A percentile compares a stretch with the other conserved stretches of the same genome.
phyloP scores from a whole-genome alignment of 2,329 filamentous ascomycete genomes.

The Rugonectria rugulosa region DNA sequence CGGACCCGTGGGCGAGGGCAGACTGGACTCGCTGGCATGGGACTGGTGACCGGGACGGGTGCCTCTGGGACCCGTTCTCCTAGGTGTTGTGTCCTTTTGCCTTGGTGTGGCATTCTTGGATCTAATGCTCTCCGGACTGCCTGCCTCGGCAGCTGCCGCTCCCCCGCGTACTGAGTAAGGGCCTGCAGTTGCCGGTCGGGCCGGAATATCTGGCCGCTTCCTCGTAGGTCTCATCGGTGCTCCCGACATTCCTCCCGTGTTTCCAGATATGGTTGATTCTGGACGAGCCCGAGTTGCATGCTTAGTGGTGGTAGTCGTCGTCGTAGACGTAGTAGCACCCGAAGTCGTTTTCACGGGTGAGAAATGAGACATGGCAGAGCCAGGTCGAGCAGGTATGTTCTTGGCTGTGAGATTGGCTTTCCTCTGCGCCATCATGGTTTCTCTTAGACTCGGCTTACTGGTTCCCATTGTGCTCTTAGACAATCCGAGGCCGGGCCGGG shows the following conservation, averaged over 20 bases:
- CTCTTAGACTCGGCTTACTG: slow-evolving; percentile 74
- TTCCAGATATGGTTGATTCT: slow-evolving; percentile 54
- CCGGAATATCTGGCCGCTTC: slow-evolving; percentile 64
- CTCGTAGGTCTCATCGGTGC: slow-evolving; percentile 69
- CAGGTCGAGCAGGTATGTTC: slow-evolving; percentile 64
- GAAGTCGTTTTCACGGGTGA: slow-evolving; percentile 57
- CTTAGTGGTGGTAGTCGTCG: slow-evolving; percentile 42
- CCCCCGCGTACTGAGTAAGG: slow-evolving; percentile 70
- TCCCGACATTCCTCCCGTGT: slow-evolving; percentile 66
- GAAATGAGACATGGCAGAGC: slow-evolving; percentile 70
- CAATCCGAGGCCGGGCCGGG: slow-evolving; percentile 65
- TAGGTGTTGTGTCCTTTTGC: slow-evolving; percentile 61
- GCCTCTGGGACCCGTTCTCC: slow-evolving; percentile 56
- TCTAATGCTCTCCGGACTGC: slow-evolving; percentile 57
- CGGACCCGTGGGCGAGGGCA: slow-evolving; percentile 53
- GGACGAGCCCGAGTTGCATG: slow-evolving; percentile 49
- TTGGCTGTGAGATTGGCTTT: slow-evolving; percentile 60
- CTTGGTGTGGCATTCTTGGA: slow-evolving; percentile 59
- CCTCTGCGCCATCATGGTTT: slow-evolving; percentile 85
- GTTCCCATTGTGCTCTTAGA: slow-evolving; percentile 68
- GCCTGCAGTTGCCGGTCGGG: slow-evolving; percentile 69
- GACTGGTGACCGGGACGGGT: slow-evolving; percentile 56
- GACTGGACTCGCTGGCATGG: slow-evolving; percentile 59
- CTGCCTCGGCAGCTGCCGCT: slow-evolving; percentile 40
- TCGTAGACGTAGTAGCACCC: slow-evolving; percentile 32